Evolutionary conservation across 306 rosid species (phyloP).

Genomic region (Cicer cuneatum): DNA sequence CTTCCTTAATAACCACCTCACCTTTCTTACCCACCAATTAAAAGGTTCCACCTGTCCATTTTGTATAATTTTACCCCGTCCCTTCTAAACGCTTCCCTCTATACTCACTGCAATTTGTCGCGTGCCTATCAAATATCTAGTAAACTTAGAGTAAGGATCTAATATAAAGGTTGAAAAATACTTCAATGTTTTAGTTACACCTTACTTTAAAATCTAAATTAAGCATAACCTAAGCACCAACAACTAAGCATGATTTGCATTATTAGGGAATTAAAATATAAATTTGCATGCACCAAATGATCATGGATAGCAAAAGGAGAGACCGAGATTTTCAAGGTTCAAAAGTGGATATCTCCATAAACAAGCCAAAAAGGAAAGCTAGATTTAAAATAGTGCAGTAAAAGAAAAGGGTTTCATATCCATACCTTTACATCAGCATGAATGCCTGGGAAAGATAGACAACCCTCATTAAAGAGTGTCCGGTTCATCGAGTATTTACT

Average conservation of each 20-base stretch:
- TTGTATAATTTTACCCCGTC: background rate
- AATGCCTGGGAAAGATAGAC: conserved; percentile 86
- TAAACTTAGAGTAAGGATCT: conserved; percentile 3
- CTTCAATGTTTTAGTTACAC: background rate
- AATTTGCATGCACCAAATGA: conserved; percentile 23
- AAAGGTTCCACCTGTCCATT: background rate
- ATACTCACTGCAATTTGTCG: background rate
- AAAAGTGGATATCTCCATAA: conserved; percentile 34
- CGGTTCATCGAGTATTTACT: conserved; percentile 73
- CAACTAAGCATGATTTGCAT: background rate
- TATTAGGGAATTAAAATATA: background rate
- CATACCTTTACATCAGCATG: conserved; percentile 74
- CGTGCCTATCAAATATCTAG: background rate
- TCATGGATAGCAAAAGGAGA: conserved; percentile 33
- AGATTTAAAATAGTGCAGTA: background rate
- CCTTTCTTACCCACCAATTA: background rate
- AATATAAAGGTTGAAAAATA: conserved; percentile 11
- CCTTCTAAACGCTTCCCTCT: background rate
- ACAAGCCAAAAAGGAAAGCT: conserved; percentile 18
- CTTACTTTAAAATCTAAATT: background rate
- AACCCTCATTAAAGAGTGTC: conserved; percentile 71
- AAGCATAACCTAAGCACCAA: background rate
- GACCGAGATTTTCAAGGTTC: background rate
- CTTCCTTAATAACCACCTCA: background rate
- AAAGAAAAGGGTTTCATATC: conserved; percentile 18